Evolutionary conservation across 2,329 filamentous ascomycete genomes (phyloP).

Genomic region (Penicillium sumatraense): DNA sequence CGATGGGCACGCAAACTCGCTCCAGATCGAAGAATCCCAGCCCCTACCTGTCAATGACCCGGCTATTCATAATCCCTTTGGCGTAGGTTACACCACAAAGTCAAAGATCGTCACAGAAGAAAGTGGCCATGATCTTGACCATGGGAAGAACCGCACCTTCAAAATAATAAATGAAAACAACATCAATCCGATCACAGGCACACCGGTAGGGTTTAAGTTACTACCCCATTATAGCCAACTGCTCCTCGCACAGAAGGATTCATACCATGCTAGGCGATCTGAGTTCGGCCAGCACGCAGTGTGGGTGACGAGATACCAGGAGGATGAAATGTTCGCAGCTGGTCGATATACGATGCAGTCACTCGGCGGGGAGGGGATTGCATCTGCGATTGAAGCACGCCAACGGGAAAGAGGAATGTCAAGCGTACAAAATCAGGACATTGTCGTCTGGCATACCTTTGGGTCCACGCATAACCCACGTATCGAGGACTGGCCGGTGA

Average conservation of each 20-base stretch:
- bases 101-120: slow-evolving; percentile 49
- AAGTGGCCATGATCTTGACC: slow-evolving; percentile 48
- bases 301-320: slow-evolving; percentile 57
- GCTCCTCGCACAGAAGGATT: slow-evolving; percentile 56
- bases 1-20: slow-evolving; percentile 49
- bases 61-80: slow-evolving; percentile 53
- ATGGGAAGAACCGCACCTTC: slow-evolving; percentile 52
- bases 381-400: slow-evolving; percentile 18
- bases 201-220: slow-evolving; percentile 60
- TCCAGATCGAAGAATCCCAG: slow-evolving; percentile 60
- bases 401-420: slow-evolving; percentile 21
- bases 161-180: slow-evolving; percentile 60
- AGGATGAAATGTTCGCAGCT: slow-evolving; percentile 54
- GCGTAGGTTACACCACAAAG: slow-evolving; percentile 53
- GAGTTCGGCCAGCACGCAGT: slow-evolving; percentile 57
- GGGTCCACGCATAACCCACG: slow-evolving; percentile 49
- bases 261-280: slow-evolving; percentile 54
- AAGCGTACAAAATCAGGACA: slow-evolving; percentile 38
- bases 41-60: slow-evolving; percentile 57
- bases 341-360: slow-evolving; percentile 58
- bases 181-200: slow-evolving; percentile 56
- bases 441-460: slow-evolving; percentile 45
- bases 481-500: slow-evolving; percentile 47
- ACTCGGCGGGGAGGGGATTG: slow-evolving; percentile 28
- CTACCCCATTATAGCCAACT: slow-evolving; percentile 58